Evolutionary conservation across 2,329 filamentous ascomycete genomes (phyloP).

Genomic region (Colletotrichum paranaense): DNA sequence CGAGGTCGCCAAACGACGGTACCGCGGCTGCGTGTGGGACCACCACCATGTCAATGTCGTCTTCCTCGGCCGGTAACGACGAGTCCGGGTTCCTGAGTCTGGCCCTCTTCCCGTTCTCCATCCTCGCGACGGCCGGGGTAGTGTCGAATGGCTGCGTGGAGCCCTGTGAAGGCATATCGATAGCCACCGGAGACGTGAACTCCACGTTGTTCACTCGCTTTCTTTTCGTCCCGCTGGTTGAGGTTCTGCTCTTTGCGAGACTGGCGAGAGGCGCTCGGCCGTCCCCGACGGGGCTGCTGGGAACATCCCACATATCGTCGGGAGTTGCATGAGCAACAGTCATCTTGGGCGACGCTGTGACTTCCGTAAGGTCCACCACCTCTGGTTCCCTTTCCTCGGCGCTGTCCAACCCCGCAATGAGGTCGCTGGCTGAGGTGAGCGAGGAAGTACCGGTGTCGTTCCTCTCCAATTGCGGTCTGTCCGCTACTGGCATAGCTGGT

Average conservation of each 20-base stretch:
- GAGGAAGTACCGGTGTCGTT: slow-evolving; percentile 31
- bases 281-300: slow-evolving; percentile 49
- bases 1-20: slow-evolving; percentile 5
- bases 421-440: slow-evolving; percentile 44
- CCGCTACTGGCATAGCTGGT: background rate
- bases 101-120: slow-evolving; percentile 8
- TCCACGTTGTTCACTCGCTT: slow-evolving; percentile 25
- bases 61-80: slow-evolving; percentile 6
- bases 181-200: slow-evolving; percentile 7
- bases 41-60: slow-evolving; percentile 40
- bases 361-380: slow-evolving; percentile 44
- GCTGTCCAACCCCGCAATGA: slow-evolving; percentile 17
- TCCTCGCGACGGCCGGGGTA: slow-evolving; percentile 7
- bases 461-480: background rate
- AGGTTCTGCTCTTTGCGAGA: background rate
- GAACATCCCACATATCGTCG: slow-evolving; percentile 56
- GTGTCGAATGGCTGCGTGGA: slow-evolving; percentile 27
- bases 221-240: slow-evolving; percentile 20
- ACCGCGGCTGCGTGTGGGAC: slow-evolving; percentile 34
- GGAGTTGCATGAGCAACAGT: slow-evolving; percentile 32
- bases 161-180: slow-evolving; percentile 18
- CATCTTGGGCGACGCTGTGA: slow-evolving; percentile 45
- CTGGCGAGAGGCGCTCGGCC: slow-evolving; percentile 35
- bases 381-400: slow-evolving; percentile 18
- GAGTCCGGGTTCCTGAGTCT: background rate